Conservation (phyloP, 768 basidiomycete genomes). For the Hortiboletus campestris region DNA sequence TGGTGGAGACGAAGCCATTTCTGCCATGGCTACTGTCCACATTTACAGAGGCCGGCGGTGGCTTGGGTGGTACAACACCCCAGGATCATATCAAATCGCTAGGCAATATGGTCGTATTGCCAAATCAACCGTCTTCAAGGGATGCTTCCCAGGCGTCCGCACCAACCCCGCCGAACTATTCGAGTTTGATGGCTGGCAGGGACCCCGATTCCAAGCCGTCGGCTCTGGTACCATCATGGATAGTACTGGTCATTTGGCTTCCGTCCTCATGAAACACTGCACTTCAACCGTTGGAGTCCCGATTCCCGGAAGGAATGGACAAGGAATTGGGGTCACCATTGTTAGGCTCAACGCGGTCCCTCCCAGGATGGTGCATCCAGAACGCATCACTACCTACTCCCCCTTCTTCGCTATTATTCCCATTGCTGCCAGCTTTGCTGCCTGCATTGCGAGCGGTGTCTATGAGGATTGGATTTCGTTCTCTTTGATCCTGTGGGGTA, state of each 20-base stretch:
- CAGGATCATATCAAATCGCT: slow-evolving; percentile 30
- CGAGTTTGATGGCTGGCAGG: not conserved
- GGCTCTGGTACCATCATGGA: slow-evolving; percentile 6
- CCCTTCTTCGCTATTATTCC: slow-evolving; percentile 16
- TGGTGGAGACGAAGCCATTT: slow-evolving; percentile 33
- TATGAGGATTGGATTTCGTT: slow-evolving; percentile 27
- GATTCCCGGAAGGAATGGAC: slow-evolving; percentile 1
- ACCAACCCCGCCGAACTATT: slow-evolving; percentile 11
- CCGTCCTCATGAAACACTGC: slow-evolving; percentile 4
- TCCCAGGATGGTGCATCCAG: not conserved
- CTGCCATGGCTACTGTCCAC: slow-evolving; percentile 30
- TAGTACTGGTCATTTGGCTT: slow-evolving; percentile 5
- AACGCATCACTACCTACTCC: not conserved
- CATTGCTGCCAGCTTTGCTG: slow-evolving; percentile 15
- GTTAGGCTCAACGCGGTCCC: not conserved
- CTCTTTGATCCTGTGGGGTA: slow-evolving; percentile 28
- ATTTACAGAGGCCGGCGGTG: slow-evolving; percentile 25
- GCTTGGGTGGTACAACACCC: slow-evolving; percentile 36
- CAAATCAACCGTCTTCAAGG: slow-evolving; percentile 13
- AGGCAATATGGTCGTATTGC: slow-evolving; percentile 24
- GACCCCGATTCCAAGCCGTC: slow-evolving; percentile 2
- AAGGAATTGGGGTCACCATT: not conserved
- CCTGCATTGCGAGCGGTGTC: slow-evolving; percentile 18
- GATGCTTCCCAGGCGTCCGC: slow-evolving; percentile 10
- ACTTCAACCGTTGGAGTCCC: not conserved